phyloP scores from a whole-genome alignment of 2,329 filamentous ascomycete species.

The Botryotinia narcissicola region DNA sequence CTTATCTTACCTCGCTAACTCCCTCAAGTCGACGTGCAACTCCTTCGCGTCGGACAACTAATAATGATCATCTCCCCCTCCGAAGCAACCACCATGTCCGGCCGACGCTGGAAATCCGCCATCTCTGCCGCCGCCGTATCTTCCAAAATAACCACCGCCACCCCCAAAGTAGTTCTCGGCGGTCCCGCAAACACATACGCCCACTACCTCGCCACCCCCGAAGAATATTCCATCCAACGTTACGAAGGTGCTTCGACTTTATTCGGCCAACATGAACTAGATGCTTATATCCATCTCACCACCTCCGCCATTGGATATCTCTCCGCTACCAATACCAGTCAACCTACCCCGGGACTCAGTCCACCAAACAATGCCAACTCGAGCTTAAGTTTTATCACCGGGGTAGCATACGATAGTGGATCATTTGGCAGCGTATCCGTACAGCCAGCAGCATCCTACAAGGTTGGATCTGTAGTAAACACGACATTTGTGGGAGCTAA shows the following conservation, averaged over 20 bases:
- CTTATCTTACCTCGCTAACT: not conserved
- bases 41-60: conserved; percentile 79
- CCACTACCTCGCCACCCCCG: conserved; percentile 70
- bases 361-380: conserved; percentile 75
- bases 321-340: conserved; percentile 46
- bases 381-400: conserved; percentile 74
- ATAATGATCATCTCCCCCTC: conserved; percentile 80
- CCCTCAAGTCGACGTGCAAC: conserved; percentile 70
- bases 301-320: conserved; percentile 68
- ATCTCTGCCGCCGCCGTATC: conserved; percentile 44
- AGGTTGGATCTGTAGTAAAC: conserved; percentile 59
- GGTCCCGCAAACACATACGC: conserved; percentile 88
- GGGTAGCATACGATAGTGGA: conserved; percentile 72
- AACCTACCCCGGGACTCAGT: conserved; percentile 52
- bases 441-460: conserved; percentile 54
- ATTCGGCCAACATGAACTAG: conserved; percentile 76
- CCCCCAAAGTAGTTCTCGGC: conserved; percentile 75
- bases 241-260: conserved; percentile 93
- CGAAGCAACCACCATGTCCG: conserved; percentile 90
- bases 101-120: conserved; percentile 77
- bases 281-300: conserved; percentile 83
- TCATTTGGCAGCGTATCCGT: conserved; percentile 66
- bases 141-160: conserved; percentile 37
- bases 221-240: conserved; percentile 79
- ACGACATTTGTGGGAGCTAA: conserved; percentile 81